These are phyloP conservation scores for Monilinia aucupariae DNA, from an alignment of 2,329 filamentous ascomycete species.

Conservation along the genomic window DNA sequence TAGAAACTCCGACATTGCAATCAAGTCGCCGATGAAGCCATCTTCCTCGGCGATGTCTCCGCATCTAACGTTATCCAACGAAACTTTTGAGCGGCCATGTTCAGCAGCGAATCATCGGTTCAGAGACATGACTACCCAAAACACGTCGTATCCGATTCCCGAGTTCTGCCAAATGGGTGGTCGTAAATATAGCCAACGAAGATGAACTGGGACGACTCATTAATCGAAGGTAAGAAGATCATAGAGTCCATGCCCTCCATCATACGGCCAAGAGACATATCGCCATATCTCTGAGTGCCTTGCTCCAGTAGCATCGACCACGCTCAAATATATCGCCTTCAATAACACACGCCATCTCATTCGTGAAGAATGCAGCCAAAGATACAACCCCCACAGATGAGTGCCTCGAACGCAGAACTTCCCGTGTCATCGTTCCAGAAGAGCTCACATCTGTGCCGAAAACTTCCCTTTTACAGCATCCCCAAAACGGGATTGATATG, in stretches of 20 bases:
- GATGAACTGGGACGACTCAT: slow-evolving; percentile 29
- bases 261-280: slow-evolving; percentile 23
- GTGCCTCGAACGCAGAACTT: slow-evolving; percentile 35
- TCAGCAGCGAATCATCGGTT: slow-evolving; percentile 25
- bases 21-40: slow-evolving; percentile 21
- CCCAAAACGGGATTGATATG: slow-evolving; percentile 35
- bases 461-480: slow-evolving; percentile 32
- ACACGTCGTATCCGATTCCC: slow-evolving; percentile 25
- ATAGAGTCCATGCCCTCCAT: slow-evolving; percentile 27
- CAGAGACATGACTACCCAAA: slow-evolving; percentile 25
- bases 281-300: slow-evolving; percentile 18
- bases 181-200: slow-evolving; percentile 29
- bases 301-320: slow-evolving; percentile 26
- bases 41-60: slow-evolving; percentile 11
- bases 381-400: slow-evolving; percentile 35
- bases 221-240: slow-evolving; percentile 30
- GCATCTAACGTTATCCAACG: slow-evolving; percentile 22
- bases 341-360: slow-evolving; percentile 18
- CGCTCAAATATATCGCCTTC: slow-evolving; percentile 32
- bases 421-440: slow-evolving; percentile 33
- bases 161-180: slow-evolving; percentile 32
- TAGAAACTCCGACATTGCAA: slow-evolving; percentile 21
- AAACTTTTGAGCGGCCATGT: slow-evolving; percentile 25
- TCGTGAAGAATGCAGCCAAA: slow-evolving; percentile 35
- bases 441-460: slow-evolving; percentile 27